phyloP scores from a whole-genome alignment of 495 filamentous ascomycete genomes.

The Aspergillus affinis region DNA sequence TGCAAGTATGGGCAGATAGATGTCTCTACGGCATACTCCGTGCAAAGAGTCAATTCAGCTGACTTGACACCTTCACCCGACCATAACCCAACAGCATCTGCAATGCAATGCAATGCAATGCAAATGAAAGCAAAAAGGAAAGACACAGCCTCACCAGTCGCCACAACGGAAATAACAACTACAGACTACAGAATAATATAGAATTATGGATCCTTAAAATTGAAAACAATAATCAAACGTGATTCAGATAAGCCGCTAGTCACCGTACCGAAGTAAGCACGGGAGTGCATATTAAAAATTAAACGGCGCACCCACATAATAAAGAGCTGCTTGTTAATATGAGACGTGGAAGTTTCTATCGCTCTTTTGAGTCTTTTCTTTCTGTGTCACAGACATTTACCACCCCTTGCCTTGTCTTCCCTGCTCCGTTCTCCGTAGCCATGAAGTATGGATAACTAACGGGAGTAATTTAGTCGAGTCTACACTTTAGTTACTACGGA shows the following conservation, averaged over 20 bases:
- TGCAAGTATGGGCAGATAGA: not conserved
- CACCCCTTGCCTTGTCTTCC: too few relatives aligned
- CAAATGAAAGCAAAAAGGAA: not conserved
- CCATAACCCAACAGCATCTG: not conserved
- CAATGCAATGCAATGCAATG: not conserved
- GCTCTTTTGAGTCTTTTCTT: not conserved
- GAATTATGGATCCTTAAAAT: too few relatives aligned
- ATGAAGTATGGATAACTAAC: too few relatives aligned
- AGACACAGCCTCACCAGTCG: not conserved
- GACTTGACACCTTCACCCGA: not conserved
- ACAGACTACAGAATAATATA: too few relatives aligned
- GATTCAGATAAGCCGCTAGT: not conserved
- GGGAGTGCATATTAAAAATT: not conserved
- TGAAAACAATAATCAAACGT: not conserved
- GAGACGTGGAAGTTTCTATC: not conserved
- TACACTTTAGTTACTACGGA: too few relatives aligned
- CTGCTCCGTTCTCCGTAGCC: too few relatives aligned
- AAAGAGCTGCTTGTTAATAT: not conserved
- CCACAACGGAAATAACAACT: not conserved
- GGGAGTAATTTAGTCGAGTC: too few relatives aligned
- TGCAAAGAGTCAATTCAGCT: not conserved
- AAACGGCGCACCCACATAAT: not conserved
- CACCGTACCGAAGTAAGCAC: not conserved
- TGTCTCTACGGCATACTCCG: too few relatives aligned
- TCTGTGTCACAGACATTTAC: not conserved